A percentile compares a stretch with the other conserved stretches of the same genome.
phyloP scores from a whole-genome alignment of 441 rosid genomes.

The Jatropha podagrica region DNA sequence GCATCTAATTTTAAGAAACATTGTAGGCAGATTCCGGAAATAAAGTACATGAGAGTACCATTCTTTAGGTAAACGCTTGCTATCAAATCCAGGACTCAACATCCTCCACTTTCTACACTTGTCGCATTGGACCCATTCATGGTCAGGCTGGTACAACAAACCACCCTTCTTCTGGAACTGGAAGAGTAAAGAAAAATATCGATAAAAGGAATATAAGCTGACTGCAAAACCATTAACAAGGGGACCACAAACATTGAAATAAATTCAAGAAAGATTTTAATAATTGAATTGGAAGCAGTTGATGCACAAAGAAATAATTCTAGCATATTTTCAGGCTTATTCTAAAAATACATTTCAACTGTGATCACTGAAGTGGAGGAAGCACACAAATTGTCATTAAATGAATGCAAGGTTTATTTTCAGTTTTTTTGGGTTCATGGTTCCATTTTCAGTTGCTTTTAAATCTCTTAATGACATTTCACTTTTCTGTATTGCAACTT shows the following conservation, averaged over 20 bases:
- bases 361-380: neutral
- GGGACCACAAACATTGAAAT: no score
- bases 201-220: neutral
- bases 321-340: neutral
- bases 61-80: slow-evolving; percentile 31
- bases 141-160: slow-evolving; percentile 29
- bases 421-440: neutral
- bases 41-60: slow-evolving; percentile 22
- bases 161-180: slow-evolving; percentile 22
- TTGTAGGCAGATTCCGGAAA: neutral
- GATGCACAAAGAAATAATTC: neutral
- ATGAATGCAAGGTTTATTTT: neutral
- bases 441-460: no score
- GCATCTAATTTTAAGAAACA: neutral
- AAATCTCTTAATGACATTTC: no score
- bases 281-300: neutral
- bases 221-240: neutral
- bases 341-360: neutral
- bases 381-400: neutral
- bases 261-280: neutral
- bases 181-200: neutral
- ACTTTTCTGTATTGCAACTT: no score
- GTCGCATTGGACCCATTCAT: slow-evolving; percentile 43
- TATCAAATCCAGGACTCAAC: slow-evolving; percentile 29
- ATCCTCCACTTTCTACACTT: slow-evolving; percentile 45